These are phyloP conservation scores for Stagonosporopsis vannaccii DNA, from an alignment of 2,329 filamentous ascomycete genomes.

Conservation along the genomic window DNA sequence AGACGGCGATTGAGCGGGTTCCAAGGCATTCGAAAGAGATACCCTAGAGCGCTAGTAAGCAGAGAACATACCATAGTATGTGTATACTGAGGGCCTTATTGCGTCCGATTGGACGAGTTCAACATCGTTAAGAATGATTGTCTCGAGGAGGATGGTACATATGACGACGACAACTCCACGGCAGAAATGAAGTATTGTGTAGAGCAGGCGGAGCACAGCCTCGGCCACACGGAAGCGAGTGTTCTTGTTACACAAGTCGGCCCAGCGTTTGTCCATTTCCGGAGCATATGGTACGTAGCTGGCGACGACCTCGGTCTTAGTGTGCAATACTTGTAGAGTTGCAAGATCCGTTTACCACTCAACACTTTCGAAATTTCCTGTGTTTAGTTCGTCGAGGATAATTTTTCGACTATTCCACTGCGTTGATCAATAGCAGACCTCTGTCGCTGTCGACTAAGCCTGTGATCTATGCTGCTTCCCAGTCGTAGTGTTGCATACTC, in stretches of 20 bases:
- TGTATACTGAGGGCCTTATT: not conserved
- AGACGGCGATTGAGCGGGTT: conserved; percentile 22
- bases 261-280: conserved; percentile 20
- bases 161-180: not conserved
- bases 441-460: not conserved
- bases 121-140: not conserved
- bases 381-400: not conserved
- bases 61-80: conserved; percentile 10
- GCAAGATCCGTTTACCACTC: conserved; percentile 7
- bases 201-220: conserved; percentile 16
- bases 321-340: conserved; percentile 21
- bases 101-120: not conserved
- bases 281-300: conserved; percentile 34
- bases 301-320: conserved; percentile 15
- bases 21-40: conserved; percentile 28
- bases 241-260: conserved; percentile 26
- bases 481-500: not conserved
- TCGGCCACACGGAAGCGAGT: conserved; percentile 14
- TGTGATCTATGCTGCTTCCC: not conserved
- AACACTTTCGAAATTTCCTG: not conserved
- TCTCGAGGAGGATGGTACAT: not conserved
- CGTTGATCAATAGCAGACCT: not conserved
- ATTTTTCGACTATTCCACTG: not conserved
- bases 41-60: conserved; percentile 24
- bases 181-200: not conserved